These are phyloP conservation scores for Coemansia sp. DNA, from an alignment of 192 early-diverging fungal species.

Conservation along the genomic window DNA sequence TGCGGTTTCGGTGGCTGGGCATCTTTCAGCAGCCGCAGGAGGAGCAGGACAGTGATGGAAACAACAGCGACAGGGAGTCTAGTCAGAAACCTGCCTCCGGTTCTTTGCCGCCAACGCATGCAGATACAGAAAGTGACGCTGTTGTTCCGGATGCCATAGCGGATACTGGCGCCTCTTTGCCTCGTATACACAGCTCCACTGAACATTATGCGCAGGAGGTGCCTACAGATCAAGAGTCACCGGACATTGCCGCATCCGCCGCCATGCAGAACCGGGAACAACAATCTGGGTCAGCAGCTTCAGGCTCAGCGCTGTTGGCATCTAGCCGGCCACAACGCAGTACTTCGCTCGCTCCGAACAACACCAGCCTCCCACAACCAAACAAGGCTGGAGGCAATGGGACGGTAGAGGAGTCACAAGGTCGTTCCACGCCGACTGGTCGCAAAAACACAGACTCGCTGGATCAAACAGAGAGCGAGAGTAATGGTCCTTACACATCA, in stretches of 20 bases:
- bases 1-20: conserved; percentile 56
- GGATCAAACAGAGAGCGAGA: conserved; percentile 13
- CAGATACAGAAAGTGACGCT: not conserved
- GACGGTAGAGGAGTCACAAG: not conserved
- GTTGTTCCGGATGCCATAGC: not conserved
- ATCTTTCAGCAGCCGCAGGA: conserved; percentile 52
- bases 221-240: conserved; percentile 1
- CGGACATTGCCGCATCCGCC: not conserved
- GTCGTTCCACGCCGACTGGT: not conserved
- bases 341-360: not conserved
- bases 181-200: not conserved
- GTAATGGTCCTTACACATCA: conserved; percentile 22
- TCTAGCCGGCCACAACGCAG: not conserved
- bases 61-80: conserved; percentile 7
- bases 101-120: not conserved
- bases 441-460: not conserved
- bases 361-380: not conserved
- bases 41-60: conserved; percentile 7
- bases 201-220: not conserved
- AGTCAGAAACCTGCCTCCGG: not conserved
- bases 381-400: not conserved
- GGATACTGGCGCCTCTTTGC: not conserved
- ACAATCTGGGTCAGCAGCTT: conserved; percentile 1
- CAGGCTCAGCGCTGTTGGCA: not conserved
- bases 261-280: conserved; percentile 1